Evolutionary conservation across 345 rosid genomes (phyloP).

Genomic region (Pelargonium nanum): DNA sequence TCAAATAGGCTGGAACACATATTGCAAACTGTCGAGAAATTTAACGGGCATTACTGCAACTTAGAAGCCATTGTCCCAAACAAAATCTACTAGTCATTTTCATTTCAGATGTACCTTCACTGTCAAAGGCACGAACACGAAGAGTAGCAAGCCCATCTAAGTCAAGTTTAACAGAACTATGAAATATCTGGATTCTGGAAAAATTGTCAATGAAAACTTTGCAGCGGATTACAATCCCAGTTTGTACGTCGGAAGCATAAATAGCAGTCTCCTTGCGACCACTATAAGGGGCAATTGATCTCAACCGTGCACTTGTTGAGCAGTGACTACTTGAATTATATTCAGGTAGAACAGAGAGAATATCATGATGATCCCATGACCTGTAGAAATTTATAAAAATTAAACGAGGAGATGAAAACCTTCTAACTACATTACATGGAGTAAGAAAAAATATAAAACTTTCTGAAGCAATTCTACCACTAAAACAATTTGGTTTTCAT

Average conservation of each 20-base stretch:
- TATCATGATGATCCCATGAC: slow-evolving; percentile 97
- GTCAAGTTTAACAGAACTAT: slow-evolving; percentile 81
- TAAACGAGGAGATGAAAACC: neutral
- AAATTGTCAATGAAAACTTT: slow-evolving; percentile 86
- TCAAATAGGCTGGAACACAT: neutral
- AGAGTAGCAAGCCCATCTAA: slow-evolving; percentile 94
- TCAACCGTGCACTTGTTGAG: slow-evolving; percentile 72
- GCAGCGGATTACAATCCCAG: slow-evolving; percentile 89
- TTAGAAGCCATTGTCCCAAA: slow-evolving; percentile 1
- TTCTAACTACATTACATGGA: neutral
- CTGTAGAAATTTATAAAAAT: slow-evolving; percentile 26
- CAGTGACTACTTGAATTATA: slow-evolving; percentile 66
- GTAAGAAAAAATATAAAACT: neutral
- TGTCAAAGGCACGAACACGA: slow-evolving; percentile 79
- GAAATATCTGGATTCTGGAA: slow-evolving; percentile 86
- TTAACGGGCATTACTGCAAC: neutral
- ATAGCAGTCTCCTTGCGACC: slow-evolving; percentile 91
- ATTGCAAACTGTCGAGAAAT: neutral
- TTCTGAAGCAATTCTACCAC: neutral
- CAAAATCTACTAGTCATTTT: neutral
- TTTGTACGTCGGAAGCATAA: slow-evolving; percentile 68
- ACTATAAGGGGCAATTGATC: slow-evolving; percentile 59
- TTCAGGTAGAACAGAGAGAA: slow-evolving; percentile 75
- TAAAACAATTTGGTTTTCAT: no score
- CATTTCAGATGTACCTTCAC: slow-evolving; percentile 41